A percentile compares a stretch with the other conserved stretches of the same genome.
phyloP scores from a whole-genome alignment of 371 early-diverging fungal genomes.

The Apophysomyces variabilis region DNA sequence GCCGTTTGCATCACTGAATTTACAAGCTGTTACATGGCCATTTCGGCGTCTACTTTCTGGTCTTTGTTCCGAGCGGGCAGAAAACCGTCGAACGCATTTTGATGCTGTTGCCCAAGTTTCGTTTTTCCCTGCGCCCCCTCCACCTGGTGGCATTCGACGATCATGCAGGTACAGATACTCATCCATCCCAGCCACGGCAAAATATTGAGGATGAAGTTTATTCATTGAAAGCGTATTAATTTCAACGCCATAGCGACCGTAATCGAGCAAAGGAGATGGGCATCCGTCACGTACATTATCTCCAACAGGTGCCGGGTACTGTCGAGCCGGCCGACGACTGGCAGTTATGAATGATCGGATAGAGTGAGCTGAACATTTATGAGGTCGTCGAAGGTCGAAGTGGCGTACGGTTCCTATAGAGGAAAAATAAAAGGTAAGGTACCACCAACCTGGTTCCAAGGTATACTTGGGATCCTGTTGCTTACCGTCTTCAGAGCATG shows the following conservation, averaged over 20 bases:
- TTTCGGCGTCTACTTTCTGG: slow-evolving; percentile 14
- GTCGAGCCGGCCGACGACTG: slow-evolving; percentile 22
- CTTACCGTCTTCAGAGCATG: slow-evolving; percentile 72
- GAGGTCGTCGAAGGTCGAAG: slow-evolving; percentile 63
- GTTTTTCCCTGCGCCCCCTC: slow-evolving; percentile 17
- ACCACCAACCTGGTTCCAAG: neutral
- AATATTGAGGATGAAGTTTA: slow-evolving; percentile 52
- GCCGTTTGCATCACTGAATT: slow-evolving; percentile 48
- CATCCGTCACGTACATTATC: slow-evolving; percentile 30
- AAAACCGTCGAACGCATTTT: slow-evolving; percentile 41
- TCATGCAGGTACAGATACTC: slow-evolving; percentile 68
- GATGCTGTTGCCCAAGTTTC: slow-evolving; percentile 13
- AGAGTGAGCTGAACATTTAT: slow-evolving; percentile 37
- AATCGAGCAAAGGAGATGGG: slow-evolving; percentile 55
- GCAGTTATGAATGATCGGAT: slow-evolving; percentile 33
- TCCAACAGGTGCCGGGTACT: slow-evolving; percentile 22
- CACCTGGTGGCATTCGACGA: slow-evolving; percentile 50
- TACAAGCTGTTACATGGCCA: slow-evolving; percentile 46
- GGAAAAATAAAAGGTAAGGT: neutral
- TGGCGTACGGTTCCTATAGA: slow-evolving; percentile 60
- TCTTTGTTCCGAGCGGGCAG: slow-evolving; percentile 13
- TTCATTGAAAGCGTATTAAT: slow-evolving; percentile 62
- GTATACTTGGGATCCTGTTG: neutral
- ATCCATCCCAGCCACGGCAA: slow-evolving; percentile 66
- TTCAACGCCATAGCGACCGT: slow-evolving; percentile 47